Percentiles rank a stretch among this genome's conserved stretches.
Conservation (phyloP, 768 basidiomycete genomes). For the Fibroporia radiculosa region DNA sequence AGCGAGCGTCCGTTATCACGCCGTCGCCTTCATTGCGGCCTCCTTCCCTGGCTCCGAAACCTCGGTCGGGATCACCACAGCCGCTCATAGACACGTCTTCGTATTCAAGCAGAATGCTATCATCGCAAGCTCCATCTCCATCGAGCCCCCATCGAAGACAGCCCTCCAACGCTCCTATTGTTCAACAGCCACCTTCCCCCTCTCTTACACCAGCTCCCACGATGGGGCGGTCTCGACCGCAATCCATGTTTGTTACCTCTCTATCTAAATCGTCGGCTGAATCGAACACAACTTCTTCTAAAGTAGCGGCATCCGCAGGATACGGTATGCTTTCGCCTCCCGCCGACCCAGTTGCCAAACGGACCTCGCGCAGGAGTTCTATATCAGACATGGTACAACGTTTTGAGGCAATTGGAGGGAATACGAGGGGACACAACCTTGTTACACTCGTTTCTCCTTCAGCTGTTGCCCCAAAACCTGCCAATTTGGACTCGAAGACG, state of each 20-base stretch:
- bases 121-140: slow-evolving; percentile 10
- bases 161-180: slow-evolving; percentile 13
- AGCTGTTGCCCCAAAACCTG: slow-evolving; percentile 22
- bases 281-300: slow-evolving; percentile 24
- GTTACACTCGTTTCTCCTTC: slow-evolving; percentile 22
- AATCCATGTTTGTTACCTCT: slow-evolving; percentile 69
- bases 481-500: slow-evolving; percentile 20
- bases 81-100: slow-evolving; percentile 3
- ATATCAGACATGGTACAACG: slow-evolving; percentile 83
- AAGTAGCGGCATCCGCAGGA: slow-evolving; percentile 16
- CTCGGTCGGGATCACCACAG: slow-evolving; percentile 13
- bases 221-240: slow-evolving; percentile 54
- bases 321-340: slow-evolving; percentile 32
- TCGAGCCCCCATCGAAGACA: slow-evolving; percentile 24
- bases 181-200: slow-evolving; percentile 15
- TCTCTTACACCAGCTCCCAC: slow-evolving; percentile 15
- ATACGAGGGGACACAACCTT: neutral
- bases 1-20: slow-evolving; percentile 17
- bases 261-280: slow-evolving; percentile 33
- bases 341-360: slow-evolving; percentile 37
- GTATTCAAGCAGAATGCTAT: neutral
- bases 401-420: slow-evolving; percentile 58
- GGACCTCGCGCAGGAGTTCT: slow-evolving; percentile 53
- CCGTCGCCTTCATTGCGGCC: slow-evolving; percentile 16
- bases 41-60: slow-evolving; percentile 6